Percentiles rank a stretch among this genome's conserved stretches.
phyloP scores from a whole-genome alignment of 768 basidiomycete species.

The Phlebiopsis flavidoalba region DNA sequence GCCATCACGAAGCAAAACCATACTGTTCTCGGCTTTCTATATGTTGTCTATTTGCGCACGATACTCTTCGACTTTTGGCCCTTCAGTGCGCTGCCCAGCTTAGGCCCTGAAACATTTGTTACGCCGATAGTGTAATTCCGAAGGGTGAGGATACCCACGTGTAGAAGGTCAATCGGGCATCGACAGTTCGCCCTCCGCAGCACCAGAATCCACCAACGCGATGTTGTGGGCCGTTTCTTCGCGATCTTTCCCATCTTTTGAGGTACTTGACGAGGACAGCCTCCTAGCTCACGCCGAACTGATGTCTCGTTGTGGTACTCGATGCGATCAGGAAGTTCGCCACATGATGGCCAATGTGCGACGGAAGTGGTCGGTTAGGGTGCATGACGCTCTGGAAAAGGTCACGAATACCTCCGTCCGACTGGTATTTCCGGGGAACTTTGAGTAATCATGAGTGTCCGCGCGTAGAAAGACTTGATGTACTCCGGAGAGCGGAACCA shows the following conservation, averaged over 20 bases:
- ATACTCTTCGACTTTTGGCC: constrained; percentile 66
- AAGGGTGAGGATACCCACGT: constrained; percentile 48
- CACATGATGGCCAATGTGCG: constrained; percentile 86
- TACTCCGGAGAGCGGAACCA: constrained; percentile 94
- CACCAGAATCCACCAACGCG: constrained; percentile 76
- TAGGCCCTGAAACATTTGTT: constrained; percentile 27
- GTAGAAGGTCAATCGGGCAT: constrained; percentile 93
- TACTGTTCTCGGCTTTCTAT: constrained; percentile 86
- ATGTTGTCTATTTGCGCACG: constrained; percentile 66
- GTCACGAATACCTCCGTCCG: constrained; percentile 75
- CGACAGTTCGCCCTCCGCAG: constrained; percentile 77
- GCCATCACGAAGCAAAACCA: constrained; percentile 91
- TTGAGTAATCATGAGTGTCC: constrained; percentile 80
- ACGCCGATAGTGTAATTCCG: constrained; percentile 1
- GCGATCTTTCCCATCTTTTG: constrained; percentile 75
- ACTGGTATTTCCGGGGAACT: constrained; percentile 77
- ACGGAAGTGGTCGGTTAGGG: constrained; percentile 92
- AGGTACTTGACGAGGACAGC: constrained; percentile 85
- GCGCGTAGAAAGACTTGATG: constrained; percentile 85
- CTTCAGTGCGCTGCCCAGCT: constrained; percentile 60
- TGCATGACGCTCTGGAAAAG: constrained; percentile 68
- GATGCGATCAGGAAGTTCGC: constrained; percentile 84
- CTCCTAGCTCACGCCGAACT: constrained; percentile 94
- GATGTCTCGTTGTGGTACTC: constrained; percentile 89
- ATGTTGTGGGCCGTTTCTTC: constrained; percentile 76